Conservation (phyloP, 352 stramenopile species). For the Thraustotheca clavata region DNA sequence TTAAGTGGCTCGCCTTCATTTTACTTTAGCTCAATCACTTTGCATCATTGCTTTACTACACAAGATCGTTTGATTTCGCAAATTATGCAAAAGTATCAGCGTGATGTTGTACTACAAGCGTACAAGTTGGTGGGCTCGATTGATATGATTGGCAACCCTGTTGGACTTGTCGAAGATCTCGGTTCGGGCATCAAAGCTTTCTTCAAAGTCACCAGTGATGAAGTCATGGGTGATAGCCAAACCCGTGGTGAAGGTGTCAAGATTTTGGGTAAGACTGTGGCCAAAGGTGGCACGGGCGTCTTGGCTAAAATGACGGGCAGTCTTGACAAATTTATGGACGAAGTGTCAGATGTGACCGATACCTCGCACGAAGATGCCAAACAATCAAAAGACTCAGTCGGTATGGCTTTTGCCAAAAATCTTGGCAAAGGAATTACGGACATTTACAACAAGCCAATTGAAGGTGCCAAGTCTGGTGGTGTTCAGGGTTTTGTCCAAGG, state of each 20-base stretch:
- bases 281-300: slow-evolving; percentile 61
- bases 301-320: slow-evolving; percentile 79
- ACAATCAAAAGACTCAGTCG: slow-evolving; percentile 28
- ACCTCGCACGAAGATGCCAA: slow-evolving; percentile 15
- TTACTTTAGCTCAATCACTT: slow-evolving; percentile 79
- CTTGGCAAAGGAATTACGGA: slow-evolving; percentile 74
- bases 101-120: slow-evolving; percentile 72
- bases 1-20: slow-evolving; percentile 75
- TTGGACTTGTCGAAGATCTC: slow-evolving; percentile 80
- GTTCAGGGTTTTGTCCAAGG: slow-evolving; percentile 69
- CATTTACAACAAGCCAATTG: slow-evolving; percentile 82
- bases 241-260: slow-evolving; percentile 81
- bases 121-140: slow-evolving; percentile 76
- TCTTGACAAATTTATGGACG: slow-evolving; percentile 77
- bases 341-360: slow-evolving; percentile 36
- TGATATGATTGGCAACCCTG: slow-evolving; percentile 82
- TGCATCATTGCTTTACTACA: slow-evolving; percentile 73
- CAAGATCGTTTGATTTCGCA: slow-evolving; percentile 70
- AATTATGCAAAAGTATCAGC: slow-evolving; percentile 73
- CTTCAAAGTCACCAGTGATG: slow-evolving; percentile 83
- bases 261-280: slow-evolving; percentile 77
- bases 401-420: slow-evolving; percentile 80
- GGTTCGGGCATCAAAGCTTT: slow-evolving; percentile 81
- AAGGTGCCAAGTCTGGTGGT: slow-evolving; percentile 69
- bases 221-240: slow-evolving; percentile 68